Percentiles rank a stretch among this genome's conserved stretches.
These are phyloP conservation scores for Trypanosoma boissoni DNA, from an alignment of 208 protist genomes.

Conservation along the genomic window DNA sequence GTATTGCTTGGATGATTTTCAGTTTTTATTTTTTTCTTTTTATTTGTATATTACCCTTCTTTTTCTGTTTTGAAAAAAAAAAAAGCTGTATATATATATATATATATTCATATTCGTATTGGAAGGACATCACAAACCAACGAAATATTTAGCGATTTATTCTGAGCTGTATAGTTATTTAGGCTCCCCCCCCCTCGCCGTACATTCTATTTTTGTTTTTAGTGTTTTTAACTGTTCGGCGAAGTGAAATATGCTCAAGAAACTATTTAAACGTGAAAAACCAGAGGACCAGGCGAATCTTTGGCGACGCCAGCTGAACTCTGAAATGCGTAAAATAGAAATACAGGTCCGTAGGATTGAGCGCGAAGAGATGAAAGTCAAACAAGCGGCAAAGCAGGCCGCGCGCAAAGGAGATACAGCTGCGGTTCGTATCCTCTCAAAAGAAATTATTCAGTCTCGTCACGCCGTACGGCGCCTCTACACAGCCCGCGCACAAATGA, in stretches of 20 bases:
- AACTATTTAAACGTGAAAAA: slow-evolving; percentile 52
- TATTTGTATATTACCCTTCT: slow-evolving; percentile 1
- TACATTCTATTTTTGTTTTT: no score
- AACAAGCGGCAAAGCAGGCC: slow-evolving; percentile 72
- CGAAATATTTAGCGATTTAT: no score
- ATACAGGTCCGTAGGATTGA: slow-evolving; percentile 75
- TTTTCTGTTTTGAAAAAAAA: not conserved
- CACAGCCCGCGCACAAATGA: slow-evolving; percentile 90
- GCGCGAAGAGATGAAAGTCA: slow-evolving; percentile 84
- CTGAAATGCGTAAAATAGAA: slow-evolving; percentile 83
- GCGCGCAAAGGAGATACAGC: slow-evolving; percentile 72
- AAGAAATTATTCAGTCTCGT: slow-evolving; percentile 79
- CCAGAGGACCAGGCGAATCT: slow-evolving; percentile 75
- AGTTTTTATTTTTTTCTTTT: not conserved
- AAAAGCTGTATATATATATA: not conserved
- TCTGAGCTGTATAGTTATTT: not conserved
- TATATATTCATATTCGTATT: not conserved
- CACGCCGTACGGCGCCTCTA: slow-evolving; percentile 78
- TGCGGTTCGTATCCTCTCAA: slow-evolving; percentile 78
- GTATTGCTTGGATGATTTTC: not conserved
- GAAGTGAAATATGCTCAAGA: slow-evolving; percentile 53
- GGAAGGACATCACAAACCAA: not conserved
- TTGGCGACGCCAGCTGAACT: slow-evolving; percentile 72
- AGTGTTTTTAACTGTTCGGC: no score
- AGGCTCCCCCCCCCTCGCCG: no score